Evolutionary conservation across 148 eudicot species (phyloP), one percentile per base, ranked within the genome.

Genomic region (Rhododendron ovatum): DNA sequence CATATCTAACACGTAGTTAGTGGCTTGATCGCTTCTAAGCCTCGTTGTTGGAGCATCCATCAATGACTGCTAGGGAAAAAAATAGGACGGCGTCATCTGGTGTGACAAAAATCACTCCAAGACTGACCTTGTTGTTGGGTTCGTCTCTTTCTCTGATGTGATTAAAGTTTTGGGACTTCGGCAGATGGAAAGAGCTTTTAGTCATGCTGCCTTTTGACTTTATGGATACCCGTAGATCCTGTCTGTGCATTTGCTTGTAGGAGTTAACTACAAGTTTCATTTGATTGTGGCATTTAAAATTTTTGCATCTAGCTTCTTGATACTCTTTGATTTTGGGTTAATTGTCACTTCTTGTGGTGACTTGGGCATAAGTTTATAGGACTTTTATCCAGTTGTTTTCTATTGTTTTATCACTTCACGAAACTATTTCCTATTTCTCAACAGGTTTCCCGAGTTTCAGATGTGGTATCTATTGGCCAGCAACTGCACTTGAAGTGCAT

Each of bases 401-500:
- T 10, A 45, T 14, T 41, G n/a, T 11, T 35, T 50, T 14, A 15
- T 45, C 22, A 0, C 51, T 35, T 84, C 65, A 17, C n/a, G 17
- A 74, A 63, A 78, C 48, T 83, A 76, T 24, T 82, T 57, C 41
- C 71, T 78, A n/a, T 81, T 89, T 78, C 63, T 79, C 61, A 55
- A 85, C 91, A 96, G 98, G 98, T 95, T 65, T 82, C 92, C 61
- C 90, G 91, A 89, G 91, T 95, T 76, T 89, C 96, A 35, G 99
- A 97, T 90, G 93, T 93, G 86, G 89, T 97, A 85, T 90, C 95
- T 61, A 80, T 95, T 59, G 98, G 98, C 83, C 98, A 97, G 88
- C 91, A 89, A 86, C 90, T 97, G 83, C 86, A 90, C 48, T 78
- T 97, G 84, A 95, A 83, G 94, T 97, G 99, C 87, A 95, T 95